Evolutionary conservation across 768 basidiomycete species (phyloP).

Genomic region (Paxillus ammoniavirescens): DNA sequence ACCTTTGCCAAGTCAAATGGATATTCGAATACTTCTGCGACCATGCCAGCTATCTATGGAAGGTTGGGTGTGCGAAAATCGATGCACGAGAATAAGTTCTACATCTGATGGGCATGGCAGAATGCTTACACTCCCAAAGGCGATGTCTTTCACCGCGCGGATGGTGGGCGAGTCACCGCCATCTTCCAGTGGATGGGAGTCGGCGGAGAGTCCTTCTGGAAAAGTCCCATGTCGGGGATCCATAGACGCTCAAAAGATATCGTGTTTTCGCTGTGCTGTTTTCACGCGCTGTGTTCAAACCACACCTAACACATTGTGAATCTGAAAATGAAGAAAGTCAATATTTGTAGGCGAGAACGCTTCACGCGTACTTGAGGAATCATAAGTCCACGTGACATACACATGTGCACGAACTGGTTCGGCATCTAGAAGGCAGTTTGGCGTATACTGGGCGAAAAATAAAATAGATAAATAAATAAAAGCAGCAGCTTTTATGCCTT

Average conservation of each 20-base stretch:
- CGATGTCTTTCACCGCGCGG: slow-evolving; percentile 43
- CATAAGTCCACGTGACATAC: slow-evolving; percentile 12
- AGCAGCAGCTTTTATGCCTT: too few relatives aligned
- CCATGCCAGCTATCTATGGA: slow-evolving; percentile 72
- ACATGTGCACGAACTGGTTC: background rate
- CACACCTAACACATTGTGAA: background rate
- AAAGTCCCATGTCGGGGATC: slow-evolving; percentile 14
- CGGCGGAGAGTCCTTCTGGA: slow-evolving; percentile 1
- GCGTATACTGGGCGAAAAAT: too few relatives aligned
- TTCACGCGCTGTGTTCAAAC: background rate
- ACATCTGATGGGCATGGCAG: background rate
- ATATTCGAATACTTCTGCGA: slow-evolving; percentile 86
- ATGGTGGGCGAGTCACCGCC: slow-evolving; percentile 1
- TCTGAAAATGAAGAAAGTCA: background rate
- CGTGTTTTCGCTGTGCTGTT: background rate
- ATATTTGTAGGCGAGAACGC: background rate
- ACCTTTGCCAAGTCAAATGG: slow-evolving; percentile 95
- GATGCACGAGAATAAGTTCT: background rate
- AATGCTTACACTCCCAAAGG: slow-evolving; percentile 46
- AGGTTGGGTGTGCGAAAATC: slow-evolving; percentile 1
- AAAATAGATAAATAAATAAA: too few relatives aligned
- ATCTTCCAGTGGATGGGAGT: background rate
- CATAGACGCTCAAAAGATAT: slow-evolving; percentile 6
- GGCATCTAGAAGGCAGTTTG: too few relatives aligned
- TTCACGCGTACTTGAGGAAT: background rate